Percentiles rank a stretch among this genome's conserved stretches.
Conservation (phyloP, 2,329 filamentous ascomycete genomes). For the Nannizziopsis barbatae region DNA sequence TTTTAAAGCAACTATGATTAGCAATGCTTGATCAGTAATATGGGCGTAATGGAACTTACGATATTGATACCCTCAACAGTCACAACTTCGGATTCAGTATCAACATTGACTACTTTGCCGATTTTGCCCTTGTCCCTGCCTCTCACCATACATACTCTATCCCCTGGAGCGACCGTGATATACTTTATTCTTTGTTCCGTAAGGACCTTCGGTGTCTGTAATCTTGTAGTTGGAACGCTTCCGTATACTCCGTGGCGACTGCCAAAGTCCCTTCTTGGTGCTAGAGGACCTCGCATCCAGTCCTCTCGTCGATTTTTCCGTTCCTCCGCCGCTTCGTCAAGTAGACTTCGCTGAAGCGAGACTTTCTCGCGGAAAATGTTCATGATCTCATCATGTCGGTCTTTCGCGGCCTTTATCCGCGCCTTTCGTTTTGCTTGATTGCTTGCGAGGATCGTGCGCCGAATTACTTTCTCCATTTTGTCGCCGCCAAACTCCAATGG, state of each 20-base stretch:
- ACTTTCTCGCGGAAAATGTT: conserved; percentile 22
- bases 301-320: conserved; percentile 56
- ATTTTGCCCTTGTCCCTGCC: conserved; percentile 77
- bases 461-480: conserved; percentile 59
- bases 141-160: conserved; percentile 70
- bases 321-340: conserved; percentile 37
- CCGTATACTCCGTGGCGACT: conserved; percentile 48
- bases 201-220: conserved; percentile 32
- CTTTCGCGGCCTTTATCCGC: conserved; percentile 35
- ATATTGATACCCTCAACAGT: conserved; percentile 52
- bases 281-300: conserved; percentile 65
- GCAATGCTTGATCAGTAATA: not conserved
- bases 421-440: conserved; percentile 45
- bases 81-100: conserved; percentile 46
- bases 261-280: conserved; percentile 64
- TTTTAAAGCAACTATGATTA: conserved; percentile 16
- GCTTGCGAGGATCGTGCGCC: conserved; percentile 55
- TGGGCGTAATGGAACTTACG: conserved; percentile 40
- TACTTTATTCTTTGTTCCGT: conserved; percentile 34
- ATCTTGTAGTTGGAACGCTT: conserved; percentile 35
- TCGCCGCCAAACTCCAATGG: not conserved
- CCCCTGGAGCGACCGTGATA: conserved; percentile 55
- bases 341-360: conserved; percentile 25
- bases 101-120: conserved; percentile 53
- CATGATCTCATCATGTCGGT: conserved; percentile 30